Base-by-base conservation (phyloP, 169 alveolate genomes). In the Eimeria falciformis region DNA sequence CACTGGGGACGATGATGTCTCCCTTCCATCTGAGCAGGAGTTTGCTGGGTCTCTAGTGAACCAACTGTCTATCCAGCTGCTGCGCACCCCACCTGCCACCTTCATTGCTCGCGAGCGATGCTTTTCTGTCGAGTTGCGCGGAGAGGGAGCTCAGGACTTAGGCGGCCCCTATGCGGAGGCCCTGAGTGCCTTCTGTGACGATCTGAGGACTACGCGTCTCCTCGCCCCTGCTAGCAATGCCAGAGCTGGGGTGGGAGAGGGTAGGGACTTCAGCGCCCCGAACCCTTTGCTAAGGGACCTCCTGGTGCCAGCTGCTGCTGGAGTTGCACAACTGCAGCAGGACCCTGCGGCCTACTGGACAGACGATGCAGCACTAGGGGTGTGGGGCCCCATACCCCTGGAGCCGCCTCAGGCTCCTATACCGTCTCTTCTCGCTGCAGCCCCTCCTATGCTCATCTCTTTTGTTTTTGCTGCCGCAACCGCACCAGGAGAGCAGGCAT, bases 121-220 rank as follows among this genome's bases (percentile, higher is more conserved):
- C n/a, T 88, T 88, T 62, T 27, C 65, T 21, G 93, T 88, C 55
- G 87, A 58, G 53, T 27, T 88, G 27, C 58, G 75, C 62, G 93
- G 93, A 23, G 93, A 88, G 66, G 93, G 93, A 2, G 93, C 93
- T 33, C 93, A 88, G 53, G 93, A 88, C 50, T 29, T 88, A 14
- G 93, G 93, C 47, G 93, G 93, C 18, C 93, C 93, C 25, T 88
- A 88, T 50, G 93, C 88, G 53, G 93, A 88, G 68, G 68, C 73
- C 21, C 78, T 88, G 11, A 88, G 93, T 50, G 66, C 66, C 56
- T n/a, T 69, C 33, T 88, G 93, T 66, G 93, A 88, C 45, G 93
- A 88, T 78, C 21, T 88, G 40, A 50, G 18, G 18, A 37, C 40
- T 2, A 82, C 6, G 37, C 87, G 50, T 12, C 93, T 88, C 56